Evolutionary conservation across 2,329 filamentous ascomycete species (phyloP).

Genomic region (Pseudogymnoascus sp.): DNA sequence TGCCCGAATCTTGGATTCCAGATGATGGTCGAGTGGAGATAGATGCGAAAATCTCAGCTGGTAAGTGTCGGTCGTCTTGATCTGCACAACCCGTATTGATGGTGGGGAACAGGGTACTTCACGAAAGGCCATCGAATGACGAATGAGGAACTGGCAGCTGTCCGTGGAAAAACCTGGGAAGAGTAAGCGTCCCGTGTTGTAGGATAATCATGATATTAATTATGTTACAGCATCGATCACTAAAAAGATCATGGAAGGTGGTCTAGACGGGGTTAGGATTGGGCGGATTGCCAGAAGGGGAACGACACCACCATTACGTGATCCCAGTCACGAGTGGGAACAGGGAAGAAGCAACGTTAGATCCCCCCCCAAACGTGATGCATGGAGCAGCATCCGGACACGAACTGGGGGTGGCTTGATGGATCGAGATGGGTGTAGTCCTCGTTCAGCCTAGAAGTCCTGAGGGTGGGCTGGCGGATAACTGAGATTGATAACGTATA

Average conservation of each 20-base stretch:
- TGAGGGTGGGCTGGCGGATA: not conserved
- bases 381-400: slow-evolving; percentile 1
- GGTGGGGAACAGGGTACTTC: slow-evolving; percentile 52
- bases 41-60: slow-evolving; percentile 95
- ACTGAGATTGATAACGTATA: not conserved
- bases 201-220: slow-evolving; percentile 18
- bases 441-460: not conserved
- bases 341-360: slow-evolving; percentile 6
- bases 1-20: slow-evolving; percentile 89
- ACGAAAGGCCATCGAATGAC: slow-evolving; percentile 87
- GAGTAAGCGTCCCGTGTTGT: slow-evolving; percentile 44
- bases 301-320: slow-evolving; percentile 7
- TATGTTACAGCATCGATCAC: slow-evolving; percentile 27
- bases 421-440: not conserved
- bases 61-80: slow-evolving; percentile 40
- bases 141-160: slow-evolving; percentile 73
- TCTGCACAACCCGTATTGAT: slow-evolving; percentile 21
- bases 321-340: slow-evolving; percentile 7
- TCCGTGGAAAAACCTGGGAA: slow-evolving; percentile 89
- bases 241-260: slow-evolving; percentile 18
- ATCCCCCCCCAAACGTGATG: not conserved
- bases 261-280: not conserved
- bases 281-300: slow-evolving; percentile 6
- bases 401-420: not conserved
- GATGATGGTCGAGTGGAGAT: slow-evolving; percentile 96